Base-by-base conservation (phyloP, 768 basidiomycete species). In the Panaeolus cyanescens region DNA sequence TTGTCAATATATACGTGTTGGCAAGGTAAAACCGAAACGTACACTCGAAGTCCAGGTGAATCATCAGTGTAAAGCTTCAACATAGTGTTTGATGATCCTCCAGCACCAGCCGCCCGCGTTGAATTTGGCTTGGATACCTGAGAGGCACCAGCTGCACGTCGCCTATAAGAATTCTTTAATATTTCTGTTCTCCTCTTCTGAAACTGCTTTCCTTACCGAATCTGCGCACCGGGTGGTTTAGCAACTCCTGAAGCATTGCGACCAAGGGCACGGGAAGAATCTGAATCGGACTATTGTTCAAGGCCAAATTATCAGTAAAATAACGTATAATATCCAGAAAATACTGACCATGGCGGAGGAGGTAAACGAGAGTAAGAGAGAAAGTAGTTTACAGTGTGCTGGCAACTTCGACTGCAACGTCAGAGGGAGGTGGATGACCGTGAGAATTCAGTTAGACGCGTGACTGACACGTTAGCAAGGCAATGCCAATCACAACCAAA, bases 51-150 rank as follows among this genome's bases (percentile, higher is more conserved):
- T 22, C 97, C 97, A 53, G 93, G 94, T 61, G 96, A 96, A 72
- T 98, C 97, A 73, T 98, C 96, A 36, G 97, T 99, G 86, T 99
- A 99, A 4, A 99, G 83, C 79, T 93, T 95, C 71, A 99, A 86
- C 97, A 99, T 99, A 60, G 97, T 99, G 80, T 94, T 96, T 60
- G 91, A 93, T 34, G 93, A 95, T 58, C 97, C 97, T 58, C 97
- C 97, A 60, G 95, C 95, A 39, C 96, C 95, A 28, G 96, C 95
- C 37, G 95, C 89, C 61, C 96, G 90, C 31, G 89, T 75, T 1
- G 94, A 96, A 72, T 95, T 95, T 25, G 95, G 94, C 74, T 84
- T 87, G 54, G 89, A 71, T 5, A 75, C 88, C 65, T 89, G 88
- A 28, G 76, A 68, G 40, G 72, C 69, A 59, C 83, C 85, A 62